Evolutionary conservation across 192 early-diverging fungal species (phyloP), one percentile per base, ranked within the genome.

Genomic region (Umbelopsis sp.): DNA sequence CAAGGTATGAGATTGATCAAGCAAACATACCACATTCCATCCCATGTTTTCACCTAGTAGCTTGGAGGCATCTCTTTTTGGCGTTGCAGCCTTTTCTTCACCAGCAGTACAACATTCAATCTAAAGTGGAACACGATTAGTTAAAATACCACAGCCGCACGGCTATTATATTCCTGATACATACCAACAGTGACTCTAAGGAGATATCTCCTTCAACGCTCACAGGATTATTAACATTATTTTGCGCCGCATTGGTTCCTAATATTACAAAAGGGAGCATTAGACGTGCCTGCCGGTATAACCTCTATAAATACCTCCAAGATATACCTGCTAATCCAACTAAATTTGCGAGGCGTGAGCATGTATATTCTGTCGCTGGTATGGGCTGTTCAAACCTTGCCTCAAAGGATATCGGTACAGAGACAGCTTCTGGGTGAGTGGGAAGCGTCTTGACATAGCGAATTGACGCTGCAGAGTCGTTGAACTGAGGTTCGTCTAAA

Each of bases 391-490:
- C 69, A 31, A 78, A 31, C 8, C 24, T 74, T 21, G 72, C 77
- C 8, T 71, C 73, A 71, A 78, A 74, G 36, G 72, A 65, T 34
- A 78, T 41, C 16, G 72, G 72, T 21, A 78, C 65, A 17, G 76
- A 29, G 2, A 9, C 47, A 9, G 50, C 56, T 32, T 70, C 45
- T 24, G 77, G 68, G 9, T 47, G 25, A 8, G 62, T 54, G 1
- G 77, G 68, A 12, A 62, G 49, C 24, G 43, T 17, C 22, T 78
- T 74, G 6, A 78, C 24, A 38, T 74, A 78, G 16, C 72, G 68
- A 22, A 78, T 24, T 25, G 68, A 47, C 1, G 26, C 41, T 31
- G 51, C 70, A 20, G 74, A 71, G 9, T 72, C 67, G 1, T 69
- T 72, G 4, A 17, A 71, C 34, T 51, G 17, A 9, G 69, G 51